Evolutionary conservation across 192 early-diverging fungal genomes (phyloP).

Genomic region (Entophlyctis luteolus): DNA sequence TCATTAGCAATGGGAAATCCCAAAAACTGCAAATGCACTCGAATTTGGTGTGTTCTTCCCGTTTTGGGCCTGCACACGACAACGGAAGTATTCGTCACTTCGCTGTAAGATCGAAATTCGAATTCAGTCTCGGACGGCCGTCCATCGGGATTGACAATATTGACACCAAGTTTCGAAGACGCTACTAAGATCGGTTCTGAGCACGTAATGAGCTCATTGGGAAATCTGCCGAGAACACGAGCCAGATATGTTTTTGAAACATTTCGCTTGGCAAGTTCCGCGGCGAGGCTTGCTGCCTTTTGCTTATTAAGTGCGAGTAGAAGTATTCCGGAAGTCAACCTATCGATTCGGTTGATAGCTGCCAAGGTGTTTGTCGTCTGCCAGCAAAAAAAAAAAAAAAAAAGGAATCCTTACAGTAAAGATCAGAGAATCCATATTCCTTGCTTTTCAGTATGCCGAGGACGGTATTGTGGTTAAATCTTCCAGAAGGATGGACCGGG

Average conservation of each 20-base stretch:
- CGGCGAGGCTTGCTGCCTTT: constrained; percentile 61
- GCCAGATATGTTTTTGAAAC: constrained; percentile 88
- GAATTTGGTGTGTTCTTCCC: constrained; percentile 94
- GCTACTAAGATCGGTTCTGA: constrained; percentile 79
- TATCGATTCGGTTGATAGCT: constrained; percentile 88
- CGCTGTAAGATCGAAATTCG: constrained; percentile 59
- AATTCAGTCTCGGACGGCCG: constrained; percentile 83
- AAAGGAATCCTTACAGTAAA: constrained; percentile 31
- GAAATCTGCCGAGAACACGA: constrained; percentile 84
- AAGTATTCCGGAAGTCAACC: constrained; percentile 89
- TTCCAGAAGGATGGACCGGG: constrained; percentile 79
- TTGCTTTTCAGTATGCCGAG: constrained; percentile 27
- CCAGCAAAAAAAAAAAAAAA: background rate
- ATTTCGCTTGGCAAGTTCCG: constrained; percentile 57
- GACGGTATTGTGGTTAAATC: constrained; percentile 83
- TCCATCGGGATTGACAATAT: constrained; percentile 75
- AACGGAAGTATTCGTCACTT: constrained; percentile 55
- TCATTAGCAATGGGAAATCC: constrained; percentile 94
- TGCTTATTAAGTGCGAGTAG: constrained; percentile 61
- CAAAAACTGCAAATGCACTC: constrained; percentile 90
- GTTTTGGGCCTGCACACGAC: constrained; percentile 81
- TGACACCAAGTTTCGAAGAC: constrained; percentile 83
- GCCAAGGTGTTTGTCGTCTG: background rate
- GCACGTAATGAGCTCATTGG: constrained; percentile 50
- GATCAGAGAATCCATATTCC: constrained; percentile 27